Percentiles rank a stretch among this genome's conserved stretches.
Conservation (phyloP, 257 asterid genomes). For the Nicotiana attenuata region DNA sequence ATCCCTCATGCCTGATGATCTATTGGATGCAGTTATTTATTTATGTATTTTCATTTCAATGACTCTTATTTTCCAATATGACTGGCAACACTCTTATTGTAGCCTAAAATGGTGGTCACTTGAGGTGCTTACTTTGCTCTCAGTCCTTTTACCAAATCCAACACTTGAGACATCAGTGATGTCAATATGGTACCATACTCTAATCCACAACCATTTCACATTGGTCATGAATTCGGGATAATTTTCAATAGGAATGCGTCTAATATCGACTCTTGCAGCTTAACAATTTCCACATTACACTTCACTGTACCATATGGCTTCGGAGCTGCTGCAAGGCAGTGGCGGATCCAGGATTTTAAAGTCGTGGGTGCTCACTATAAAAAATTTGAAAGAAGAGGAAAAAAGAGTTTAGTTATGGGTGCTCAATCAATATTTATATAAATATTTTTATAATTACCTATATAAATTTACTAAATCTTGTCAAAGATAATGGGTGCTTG, state of each 20-base stretch:
- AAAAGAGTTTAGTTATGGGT: too few relatives aligned
- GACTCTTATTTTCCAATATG: not conserved
- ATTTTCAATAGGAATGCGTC: not conserved
- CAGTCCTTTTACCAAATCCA: slow-evolving; percentile 61
- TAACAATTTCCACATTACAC: slow-evolving; percentile 48
- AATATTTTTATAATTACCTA: too few relatives aligned
- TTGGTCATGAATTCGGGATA: not conserved
- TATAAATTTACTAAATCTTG: too few relatives aligned
- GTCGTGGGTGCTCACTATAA: too few relatives aligned
- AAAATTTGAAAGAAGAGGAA: too few relatives aligned
- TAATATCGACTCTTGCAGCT: slow-evolving; percentile 27
- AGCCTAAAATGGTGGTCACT: slow-evolving; percentile 76
- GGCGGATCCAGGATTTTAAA: too few relatives aligned
- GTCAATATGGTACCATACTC: slow-evolving; percentile 44
- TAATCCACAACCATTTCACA: not conserved
- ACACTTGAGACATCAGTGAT: slow-evolving; percentile 64
- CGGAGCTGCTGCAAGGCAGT: slow-evolving; percentile 65
- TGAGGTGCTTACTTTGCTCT: slow-evolving; percentile 46
- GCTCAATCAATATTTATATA: too few relatives aligned
- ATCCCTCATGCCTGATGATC: not conserved
- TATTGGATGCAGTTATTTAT: not conserved
- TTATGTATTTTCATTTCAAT: not conserved
- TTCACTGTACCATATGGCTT: slow-evolving; percentile 51
- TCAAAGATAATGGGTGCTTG: too few relatives aligned
- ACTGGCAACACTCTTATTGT: not conserved